Evolutionary conservation across 73 alveolate species (phyloP).

Genomic region (Halteria grandinella): DNA sequence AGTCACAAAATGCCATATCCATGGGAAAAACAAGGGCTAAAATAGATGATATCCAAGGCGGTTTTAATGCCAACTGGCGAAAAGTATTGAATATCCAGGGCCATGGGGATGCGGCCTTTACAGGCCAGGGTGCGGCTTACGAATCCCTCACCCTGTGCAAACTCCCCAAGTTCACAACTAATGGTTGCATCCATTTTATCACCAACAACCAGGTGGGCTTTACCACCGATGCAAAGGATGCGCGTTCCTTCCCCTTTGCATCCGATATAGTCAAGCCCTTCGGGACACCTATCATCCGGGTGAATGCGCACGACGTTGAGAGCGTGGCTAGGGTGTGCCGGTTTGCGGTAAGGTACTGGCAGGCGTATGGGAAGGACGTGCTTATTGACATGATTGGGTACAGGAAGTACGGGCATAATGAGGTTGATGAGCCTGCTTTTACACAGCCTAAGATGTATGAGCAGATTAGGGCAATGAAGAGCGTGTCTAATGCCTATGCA

Average conservation of each 20-base stretch:
- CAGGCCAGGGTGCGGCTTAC: slow-evolving; percentile 91
- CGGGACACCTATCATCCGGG: slow-evolving; percentile 77
- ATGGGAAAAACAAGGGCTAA: slow-evolving; percentile 89
- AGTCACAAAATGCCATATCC: slow-evolving; percentile 79
- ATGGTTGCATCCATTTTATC: slow-evolving; percentile 86
- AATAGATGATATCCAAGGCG: slow-evolving; percentile 78
- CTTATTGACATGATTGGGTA: slow-evolving; percentile 77
- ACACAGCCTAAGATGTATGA: slow-evolving; percentile 86
- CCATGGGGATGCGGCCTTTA: slow-evolving; percentile 96
- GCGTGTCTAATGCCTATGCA: slow-evolving; percentile 64
- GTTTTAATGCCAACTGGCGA: slow-evolving; percentile 60
- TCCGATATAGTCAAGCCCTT: slow-evolving; percentile 75
- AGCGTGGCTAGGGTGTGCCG: slow-evolving; percentile 67
- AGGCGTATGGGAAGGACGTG: slow-evolving; percentile 75
- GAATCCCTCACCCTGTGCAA: slow-evolving; percentile 77
- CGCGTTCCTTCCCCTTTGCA: slow-evolving; percentile 70
- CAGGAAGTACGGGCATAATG: slow-evolving; percentile 89
- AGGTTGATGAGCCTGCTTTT: slow-evolving; percentile 82
- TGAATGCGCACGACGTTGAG: slow-evolving; percentile 85
- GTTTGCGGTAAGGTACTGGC: slow-evolving; percentile 81
- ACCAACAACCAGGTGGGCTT: slow-evolving; percentile 91
- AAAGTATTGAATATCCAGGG: slow-evolving; percentile 80
- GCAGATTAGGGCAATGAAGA: slow-evolving; percentile 58
- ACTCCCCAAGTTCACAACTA: slow-evolving; percentile 65
- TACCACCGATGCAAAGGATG: slow-evolving; percentile 83